These are phyloP conservation scores for Diaporthe batatas DNA, from an alignment of 2,329 filamentous ascomycete species.

Conservation along the genomic window DNA sequence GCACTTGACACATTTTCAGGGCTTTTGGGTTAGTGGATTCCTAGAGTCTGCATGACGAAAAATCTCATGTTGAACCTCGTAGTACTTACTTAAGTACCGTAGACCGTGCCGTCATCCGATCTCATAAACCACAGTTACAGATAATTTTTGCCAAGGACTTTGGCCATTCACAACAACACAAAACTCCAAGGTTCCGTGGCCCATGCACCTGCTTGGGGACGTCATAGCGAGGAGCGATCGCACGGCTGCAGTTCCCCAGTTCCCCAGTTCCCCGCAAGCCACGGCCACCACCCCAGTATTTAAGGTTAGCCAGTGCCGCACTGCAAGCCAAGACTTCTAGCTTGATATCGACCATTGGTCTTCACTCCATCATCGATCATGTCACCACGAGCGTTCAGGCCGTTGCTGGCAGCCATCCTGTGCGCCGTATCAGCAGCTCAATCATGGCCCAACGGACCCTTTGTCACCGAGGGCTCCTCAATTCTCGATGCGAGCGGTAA, in stretches of 20 bases:
- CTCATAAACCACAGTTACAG: background rate
- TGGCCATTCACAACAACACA: conserved; percentile 1
- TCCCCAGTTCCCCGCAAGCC: conserved; percentile 9
- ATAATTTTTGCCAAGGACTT: background rate
- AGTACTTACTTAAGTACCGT: too few species aligned
- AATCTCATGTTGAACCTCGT: background rate
- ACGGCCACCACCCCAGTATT: background rate
- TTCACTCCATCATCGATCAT: conserved; percentile 15
- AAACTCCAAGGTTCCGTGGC: background rate
- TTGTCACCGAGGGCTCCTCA: conserved; percentile 56
- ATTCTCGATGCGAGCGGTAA: conserved; percentile 58
- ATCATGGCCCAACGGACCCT: conserved; percentile 59
- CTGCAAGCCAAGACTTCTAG: conserved; percentile 12
- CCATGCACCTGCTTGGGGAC: conserved; percentile 4
- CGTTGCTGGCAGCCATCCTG: conserved; percentile 12
- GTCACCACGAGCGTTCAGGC: background rate
- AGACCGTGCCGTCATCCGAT: background rate
- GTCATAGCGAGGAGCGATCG: conserved; percentile 12
- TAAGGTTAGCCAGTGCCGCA: background rate
- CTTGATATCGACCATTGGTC: background rate
- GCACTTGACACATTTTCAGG: background rate
- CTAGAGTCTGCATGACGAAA: background rate
- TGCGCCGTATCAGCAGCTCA: background rate
- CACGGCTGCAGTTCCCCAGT: conserved; percentile 11
- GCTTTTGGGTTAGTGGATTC: background rate